A percentile compares a stretch with the other conserved stretches of the same genome.
Conservation (phyloP, 2,329 filamentous ascomycete species). For the Pseudocercospora fijiensis region DNA sequence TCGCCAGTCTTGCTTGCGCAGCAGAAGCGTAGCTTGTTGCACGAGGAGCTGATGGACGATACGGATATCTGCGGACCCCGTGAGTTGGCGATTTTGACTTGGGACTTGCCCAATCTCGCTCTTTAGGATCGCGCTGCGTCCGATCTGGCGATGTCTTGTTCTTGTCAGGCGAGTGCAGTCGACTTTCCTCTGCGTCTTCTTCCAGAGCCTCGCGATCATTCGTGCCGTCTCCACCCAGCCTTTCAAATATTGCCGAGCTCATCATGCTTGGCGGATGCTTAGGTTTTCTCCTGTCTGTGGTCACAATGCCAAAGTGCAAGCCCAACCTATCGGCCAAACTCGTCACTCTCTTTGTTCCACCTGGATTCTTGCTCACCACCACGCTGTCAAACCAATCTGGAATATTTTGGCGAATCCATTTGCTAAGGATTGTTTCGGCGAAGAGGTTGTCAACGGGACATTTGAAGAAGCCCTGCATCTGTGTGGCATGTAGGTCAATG, state of each 20-base stretch:
- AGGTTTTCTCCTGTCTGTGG: constrained; percentile 67
- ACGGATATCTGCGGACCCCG: constrained; percentile 11
- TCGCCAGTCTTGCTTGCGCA: constrained; percentile 28
- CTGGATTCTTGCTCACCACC: constrained; percentile 96
- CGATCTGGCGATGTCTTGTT: constrained; percentile 16
- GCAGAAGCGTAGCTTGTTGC: constrained; percentile 21
- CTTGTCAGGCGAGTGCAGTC: background rate
- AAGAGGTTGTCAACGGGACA: constrained; percentile 97
- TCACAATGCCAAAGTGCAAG: constrained; percentile 96
- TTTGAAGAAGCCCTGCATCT: constrained; percentile 99
- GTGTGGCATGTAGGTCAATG: constrained; percentile 85
- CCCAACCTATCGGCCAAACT: constrained; percentile 93
- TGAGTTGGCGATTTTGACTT: constrained; percentile 22
- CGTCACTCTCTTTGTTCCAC: constrained; percentile 94
- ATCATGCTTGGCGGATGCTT: constrained; percentile 61
- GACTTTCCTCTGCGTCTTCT: constrained; percentile 26
- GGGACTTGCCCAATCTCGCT: constrained; percentile 33
- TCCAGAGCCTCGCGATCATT: constrained; percentile 36
- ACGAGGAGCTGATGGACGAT: constrained; percentile 19
- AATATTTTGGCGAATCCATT: constrained; percentile 91
- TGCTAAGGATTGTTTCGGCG: constrained; percentile 89
- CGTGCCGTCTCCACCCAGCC: constrained; percentile 44
- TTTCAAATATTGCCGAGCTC: constrained; percentile 71
- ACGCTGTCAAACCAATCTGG: constrained; percentile 86
- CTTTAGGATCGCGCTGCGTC: constrained; percentile 20